Evolutionary conservation across 2,329 filamentous ascomycete genomes (phyloP).

Genomic region (Fusarium sp.): DNA sequence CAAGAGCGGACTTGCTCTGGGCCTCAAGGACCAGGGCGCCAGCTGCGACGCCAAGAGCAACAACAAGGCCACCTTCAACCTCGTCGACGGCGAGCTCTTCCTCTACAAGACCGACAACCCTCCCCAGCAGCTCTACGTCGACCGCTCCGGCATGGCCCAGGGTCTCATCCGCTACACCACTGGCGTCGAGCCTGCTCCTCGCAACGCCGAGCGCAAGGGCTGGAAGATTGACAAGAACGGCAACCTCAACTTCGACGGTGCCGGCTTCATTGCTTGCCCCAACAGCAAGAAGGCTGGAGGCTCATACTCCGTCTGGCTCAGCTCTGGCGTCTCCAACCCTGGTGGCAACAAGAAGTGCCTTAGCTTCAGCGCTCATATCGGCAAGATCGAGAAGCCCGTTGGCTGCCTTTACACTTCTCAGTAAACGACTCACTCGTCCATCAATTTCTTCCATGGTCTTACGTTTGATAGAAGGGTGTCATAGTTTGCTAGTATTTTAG

Average conservation of each 20-base stretch:
- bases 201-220: slow-evolving; percentile 56
- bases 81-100: slow-evolving; percentile 56
- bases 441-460: too few species aligned
- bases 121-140: slow-evolving; percentile 61
- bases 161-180: slow-evolving; percentile 61
- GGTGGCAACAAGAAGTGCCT: slow-evolving; percentile 51
- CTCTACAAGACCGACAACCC: slow-evolving; percentile 52
- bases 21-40: slow-evolving; percentile 56
- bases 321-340: slow-evolving; percentile 47
- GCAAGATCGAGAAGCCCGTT: slow-evolving; percentile 45
- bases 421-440: background rate
- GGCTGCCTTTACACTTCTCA: slow-evolving; percentile 50
- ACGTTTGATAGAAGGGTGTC: too few species aligned
- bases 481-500: too few species aligned
- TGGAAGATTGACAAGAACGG: slow-evolving; percentile 56
- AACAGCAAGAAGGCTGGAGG: slow-evolving; percentile 49
- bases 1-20: slow-evolving; percentile 54
- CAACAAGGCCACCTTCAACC: slow-evolving; percentile 59
- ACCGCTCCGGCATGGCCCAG: slow-evolving; percentile 67
- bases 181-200: slow-evolving; percentile 51
- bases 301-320: slow-evolving; percentile 55
- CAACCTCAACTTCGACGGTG: slow-evolving; percentile 57
- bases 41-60: slow-evolving; percentile 54
- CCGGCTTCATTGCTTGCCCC: slow-evolving; percentile 63
- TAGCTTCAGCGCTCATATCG: slow-evolving; percentile 47